Percentiles rank a stretch among this genome's conserved stretches.
Evolutionary conservation across 768 basidiomycete genomes (phyloP).

Genomic region (Coprinopsis strossmayeri): DNA sequence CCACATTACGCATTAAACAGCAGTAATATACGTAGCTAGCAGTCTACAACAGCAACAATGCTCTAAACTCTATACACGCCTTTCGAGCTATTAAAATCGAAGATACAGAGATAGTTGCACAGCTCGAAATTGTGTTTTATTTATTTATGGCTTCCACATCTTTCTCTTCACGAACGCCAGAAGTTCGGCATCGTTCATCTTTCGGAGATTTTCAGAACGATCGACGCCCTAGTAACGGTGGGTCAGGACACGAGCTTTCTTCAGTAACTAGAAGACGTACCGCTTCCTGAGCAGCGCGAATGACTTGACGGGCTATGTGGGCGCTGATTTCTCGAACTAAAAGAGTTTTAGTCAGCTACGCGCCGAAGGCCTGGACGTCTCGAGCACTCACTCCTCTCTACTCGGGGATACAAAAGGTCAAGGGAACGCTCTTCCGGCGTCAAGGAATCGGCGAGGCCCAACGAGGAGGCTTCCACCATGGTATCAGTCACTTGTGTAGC

Average conservation of each 20-base stretch:
- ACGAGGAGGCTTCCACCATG: slow-evolving; percentile 86
- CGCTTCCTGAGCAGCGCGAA: slow-evolving; percentile 73
- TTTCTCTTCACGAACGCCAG: slow-evolving; percentile 46
- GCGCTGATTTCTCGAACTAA: slow-evolving; percentile 77
- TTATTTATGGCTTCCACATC: slow-evolving; percentile 63
- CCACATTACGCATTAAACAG: neutral
- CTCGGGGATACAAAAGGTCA: slow-evolving; percentile 76
- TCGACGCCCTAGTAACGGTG: slow-evolving; percentile 46
- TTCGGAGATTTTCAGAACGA: slow-evolving; percentile 43
- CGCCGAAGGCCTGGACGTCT: neutral
- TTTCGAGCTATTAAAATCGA: too few relatives aligned
- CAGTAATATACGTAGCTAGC: neutral
- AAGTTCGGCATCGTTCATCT: slow-evolving; percentile 50
- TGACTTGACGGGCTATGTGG: slow-evolving; percentile 65
- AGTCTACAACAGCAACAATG: neutral
- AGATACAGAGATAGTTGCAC: too few relatives aligned
- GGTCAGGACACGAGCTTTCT: slow-evolving; percentile 3
- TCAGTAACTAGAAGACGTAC: slow-evolving; percentile 29
- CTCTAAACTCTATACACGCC: too few relatives aligned
- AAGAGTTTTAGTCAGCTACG: slow-evolving; percentile 1
- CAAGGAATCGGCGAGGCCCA: slow-evolving; percentile 72
- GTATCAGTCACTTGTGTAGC: slow-evolving; percentile 68
- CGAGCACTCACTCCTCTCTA: slow-evolving; percentile 54
- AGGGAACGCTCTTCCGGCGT: slow-evolving; percentile 58
- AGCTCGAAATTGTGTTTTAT: too few relatives aligned